Percentiles rank a stretch among this genome's conserved stretches.
Conservation (phyloP, 2,329 filamentous ascomycete genomes). For the Aspergillus bombycis region DNA sequence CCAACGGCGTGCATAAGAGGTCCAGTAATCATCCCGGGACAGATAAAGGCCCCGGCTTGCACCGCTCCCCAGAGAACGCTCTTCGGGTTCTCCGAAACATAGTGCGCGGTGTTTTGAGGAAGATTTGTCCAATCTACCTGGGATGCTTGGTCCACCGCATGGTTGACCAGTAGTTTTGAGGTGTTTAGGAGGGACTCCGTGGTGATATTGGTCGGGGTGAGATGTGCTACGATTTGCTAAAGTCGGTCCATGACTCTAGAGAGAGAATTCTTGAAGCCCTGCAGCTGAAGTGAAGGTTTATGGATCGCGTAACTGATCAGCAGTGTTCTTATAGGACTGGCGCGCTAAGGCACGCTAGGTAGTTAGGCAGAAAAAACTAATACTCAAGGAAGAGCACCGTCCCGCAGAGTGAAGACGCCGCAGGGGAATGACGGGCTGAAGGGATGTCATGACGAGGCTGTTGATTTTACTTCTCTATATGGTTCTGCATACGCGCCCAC, state of each 20-base stretch:
- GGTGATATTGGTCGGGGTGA: not conserved
- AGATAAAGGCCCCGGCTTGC: not conserved
- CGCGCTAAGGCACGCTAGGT: not conserved
- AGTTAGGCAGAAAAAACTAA: not conserved
- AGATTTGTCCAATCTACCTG: not conserved
- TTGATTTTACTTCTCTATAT: not conserved
- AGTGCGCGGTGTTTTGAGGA: not conserved
- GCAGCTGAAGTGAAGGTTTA: too few species aligned
- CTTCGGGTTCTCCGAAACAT: not conserved
- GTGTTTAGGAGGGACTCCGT: not conserved
- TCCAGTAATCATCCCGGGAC: not conserved
- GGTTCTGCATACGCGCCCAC: not conserved
- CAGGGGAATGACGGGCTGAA: not conserved
- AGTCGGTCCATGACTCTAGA: not conserved
- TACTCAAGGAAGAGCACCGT: not conserved
- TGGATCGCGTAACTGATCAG: not conserved
- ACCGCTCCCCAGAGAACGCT: not conserved
- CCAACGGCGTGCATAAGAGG: not conserved
- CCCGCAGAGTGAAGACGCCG: not conserved
- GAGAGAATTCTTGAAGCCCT: not conserved
- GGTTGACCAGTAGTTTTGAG: not conserved
- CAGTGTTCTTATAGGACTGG: not conserved
- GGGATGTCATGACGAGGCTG: not conserved
- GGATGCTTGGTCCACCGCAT: not conserved
- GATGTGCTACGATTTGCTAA: not conserved